Evolutionary conservation across 1,284 basidiomycete genomes (phyloP), one percentile per base, ranked within the genome.

Genomic region (Cutaneotrichosporon sp.): DNA sequence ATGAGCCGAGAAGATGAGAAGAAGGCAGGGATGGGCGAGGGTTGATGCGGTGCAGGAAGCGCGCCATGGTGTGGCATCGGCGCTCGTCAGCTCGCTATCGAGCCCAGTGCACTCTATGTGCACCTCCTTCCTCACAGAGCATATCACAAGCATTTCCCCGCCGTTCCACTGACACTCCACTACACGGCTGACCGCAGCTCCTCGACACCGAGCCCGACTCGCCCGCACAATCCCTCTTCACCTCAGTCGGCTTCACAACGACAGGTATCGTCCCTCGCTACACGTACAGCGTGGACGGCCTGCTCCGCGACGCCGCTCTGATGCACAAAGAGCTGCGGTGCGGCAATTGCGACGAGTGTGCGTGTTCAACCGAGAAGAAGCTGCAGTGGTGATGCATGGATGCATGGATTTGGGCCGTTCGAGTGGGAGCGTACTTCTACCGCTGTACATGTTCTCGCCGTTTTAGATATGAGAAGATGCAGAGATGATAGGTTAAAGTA

Each of bases 281-380:
- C 53, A 31, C 53, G 18, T 56, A 30, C n/a, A 56, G 30, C 16
- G 30, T 31, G 16, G 53, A 56, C 36, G 53, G 53, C 7, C 5
- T 18, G n/a, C 32, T 34, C 31, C 53, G 53, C 53, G 53, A 38
- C 34, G 53, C 32, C 30, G 53, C 53, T 11, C 34, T 36, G 30
- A 56, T 56, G 53, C 31, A 56, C 53, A 56, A 56, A 31, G 53
- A 56, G 32, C 53, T 56, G 34, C 50, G 50, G 11, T 52, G 50
- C 30, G 50, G 50, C 22, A 30, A 32, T 11, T 52, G 50, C 50
- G 50, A 52, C 22, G 50, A 52, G 50, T 52, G 50, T 13, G 50
- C 13, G 14, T 52, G 50, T 16, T 7, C 14, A 13, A 52, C 50
- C 6, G 50, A 52, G 50, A 52, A 52, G 50, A 31, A 30, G 50